Percentiles rank a stretch among this genome's conserved stretches.
Evolutionary conservation across 2,329 filamentous ascomycete species (phyloP).

Genomic region (Orbilia javanica): DNA sequence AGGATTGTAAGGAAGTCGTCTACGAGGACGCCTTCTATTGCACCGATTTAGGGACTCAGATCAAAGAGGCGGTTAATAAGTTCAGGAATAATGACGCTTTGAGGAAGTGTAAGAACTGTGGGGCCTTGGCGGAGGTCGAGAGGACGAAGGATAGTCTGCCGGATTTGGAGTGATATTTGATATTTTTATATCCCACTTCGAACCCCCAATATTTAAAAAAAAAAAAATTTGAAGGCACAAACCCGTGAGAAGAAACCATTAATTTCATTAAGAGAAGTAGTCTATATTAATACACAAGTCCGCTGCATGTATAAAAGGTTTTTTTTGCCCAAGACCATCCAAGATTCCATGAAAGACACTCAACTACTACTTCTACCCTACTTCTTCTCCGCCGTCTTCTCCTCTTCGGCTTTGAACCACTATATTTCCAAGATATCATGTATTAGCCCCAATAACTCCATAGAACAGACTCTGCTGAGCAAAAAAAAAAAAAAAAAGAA

Average conservation of each 20-base stretch:
- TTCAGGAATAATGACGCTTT: slow-evolving; percentile 79
- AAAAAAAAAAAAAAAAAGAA: background rate
- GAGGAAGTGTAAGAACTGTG: slow-evolving; percentile 83
- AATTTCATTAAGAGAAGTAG: slow-evolving; percentile 34
- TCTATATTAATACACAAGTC: slow-evolving; percentile 53
- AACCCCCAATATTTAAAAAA: too few species aligned
- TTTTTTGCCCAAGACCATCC: slow-evolving; percentile 16
- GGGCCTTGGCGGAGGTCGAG: slow-evolving; percentile 72
- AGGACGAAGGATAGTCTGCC: slow-evolving; percentile 41
- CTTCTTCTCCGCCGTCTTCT: slow-evolving; percentile 23
- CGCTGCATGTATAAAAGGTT: slow-evolving; percentile 15
- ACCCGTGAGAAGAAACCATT: slow-evolving; percentile 11
- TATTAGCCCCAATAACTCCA: slow-evolving; percentile 16
- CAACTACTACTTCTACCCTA: background rate
- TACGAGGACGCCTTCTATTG: slow-evolving; percentile 90
- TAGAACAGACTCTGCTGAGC: too few species aligned
- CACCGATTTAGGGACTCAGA: slow-evolving; percentile 90
- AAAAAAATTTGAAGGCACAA: too few species aligned
- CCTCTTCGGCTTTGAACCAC: slow-evolving; percentile 53
- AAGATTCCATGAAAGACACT: slow-evolving; percentile 4
- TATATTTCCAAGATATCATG: background rate
- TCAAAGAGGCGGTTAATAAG: slow-evolving; percentile 87
- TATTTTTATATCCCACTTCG: background rate
- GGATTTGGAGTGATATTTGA: background rate
- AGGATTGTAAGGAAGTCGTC: slow-evolving; percentile 76